These are phyloP conservation scores for Cordyceps javanica DNA, from an alignment of 2,329 filamentous ascomycete species.

Conservation along the genomic window DNA sequence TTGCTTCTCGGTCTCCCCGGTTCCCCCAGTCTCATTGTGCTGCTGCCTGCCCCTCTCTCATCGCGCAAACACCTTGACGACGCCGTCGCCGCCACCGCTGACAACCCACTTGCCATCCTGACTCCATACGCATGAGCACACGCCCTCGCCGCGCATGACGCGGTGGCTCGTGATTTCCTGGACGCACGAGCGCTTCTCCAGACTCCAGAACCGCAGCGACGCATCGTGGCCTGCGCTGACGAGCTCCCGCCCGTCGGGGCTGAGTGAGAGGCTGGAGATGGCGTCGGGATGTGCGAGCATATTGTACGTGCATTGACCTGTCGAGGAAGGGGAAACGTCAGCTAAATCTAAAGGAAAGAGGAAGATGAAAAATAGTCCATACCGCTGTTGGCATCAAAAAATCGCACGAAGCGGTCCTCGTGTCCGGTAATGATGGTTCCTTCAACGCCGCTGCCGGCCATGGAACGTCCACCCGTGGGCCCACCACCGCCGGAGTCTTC, in stretches of 20 bases:
- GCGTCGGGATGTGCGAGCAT: constrained; percentile 95
- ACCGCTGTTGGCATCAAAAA: constrained; percentile 99
- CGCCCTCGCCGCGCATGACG: constrained; percentile 91
- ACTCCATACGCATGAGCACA: constrained; percentile 93
- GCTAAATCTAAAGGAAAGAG: constrained; percentile 2
- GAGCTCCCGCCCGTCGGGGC: constrained; percentile 87
- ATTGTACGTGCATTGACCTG: constrained; percentile 97
- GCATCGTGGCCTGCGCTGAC: constrained; percentile 96
- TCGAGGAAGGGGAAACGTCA: constrained; percentile 12
- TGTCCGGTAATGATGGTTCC: constrained; percentile 94
- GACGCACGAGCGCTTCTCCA: constrained; percentile 91
- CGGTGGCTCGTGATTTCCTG: constrained; percentile 93
- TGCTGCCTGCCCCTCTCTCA: constrained; percentile 20
- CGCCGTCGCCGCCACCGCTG: constrained; percentile 87
- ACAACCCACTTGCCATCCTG: constrained; percentile 93
- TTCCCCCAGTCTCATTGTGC: background rate
- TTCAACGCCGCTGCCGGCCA: constrained; percentile 73
- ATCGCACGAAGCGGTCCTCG: constrained; percentile 91
- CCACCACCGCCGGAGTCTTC: constrained; percentile 71
- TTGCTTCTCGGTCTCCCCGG: background rate
- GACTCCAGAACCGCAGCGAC: constrained; percentile 90
- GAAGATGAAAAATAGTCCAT: constrained; percentile 40
- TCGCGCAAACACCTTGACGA: constrained; percentile 83
- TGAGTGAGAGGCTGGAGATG: constrained; percentile 86
- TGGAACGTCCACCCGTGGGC: constrained; percentile 64